Percentiles rank a stretch among this genome's conserved stretches.
Evolutionary conservation across 2,329 filamentous ascomycete genomes (phyloP).

Genomic region (Cladosporium sp.): DNA sequence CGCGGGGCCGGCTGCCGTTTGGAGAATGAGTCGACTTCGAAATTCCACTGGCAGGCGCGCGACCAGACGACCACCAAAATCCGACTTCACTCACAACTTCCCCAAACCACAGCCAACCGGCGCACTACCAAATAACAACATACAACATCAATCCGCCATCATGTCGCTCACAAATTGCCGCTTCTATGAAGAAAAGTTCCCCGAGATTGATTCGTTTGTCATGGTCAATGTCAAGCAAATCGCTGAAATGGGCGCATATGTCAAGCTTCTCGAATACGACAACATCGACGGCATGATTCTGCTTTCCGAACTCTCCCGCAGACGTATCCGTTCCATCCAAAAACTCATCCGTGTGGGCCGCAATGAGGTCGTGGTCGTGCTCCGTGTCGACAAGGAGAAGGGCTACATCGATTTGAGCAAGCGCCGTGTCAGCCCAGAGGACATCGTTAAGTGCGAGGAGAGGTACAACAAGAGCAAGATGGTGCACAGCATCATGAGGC

Average conservation of each 20-base stretch:
- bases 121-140: background rate
- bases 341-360: slow-evolving; percentile 97
- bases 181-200: slow-evolving; percentile 96
- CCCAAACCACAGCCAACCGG: background rate
- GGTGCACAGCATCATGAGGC: slow-evolving; percentile 97
- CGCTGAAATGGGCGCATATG: slow-evolving; percentile 99
- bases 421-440: slow-evolving; percentile 93
- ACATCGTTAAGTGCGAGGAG: slow-evolving; percentile 98
- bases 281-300: slow-evolving; percentile 99
- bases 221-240: slow-evolving; percentile 99
- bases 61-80: background rate
- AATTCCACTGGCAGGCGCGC: background rate
- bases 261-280: slow-evolving; percentile 98
- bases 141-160: slow-evolving; percentile 41
- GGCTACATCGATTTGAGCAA: slow-evolving; percentile 98
- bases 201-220: slow-evolving; percentile 98
- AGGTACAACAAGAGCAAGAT: slow-evolving; percentile 99
- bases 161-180: slow-evolving; percentile 97
- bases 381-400: slow-evolving; percentile 99
- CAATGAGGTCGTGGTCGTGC: slow-evolving; percentile 97
- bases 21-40: background rate
- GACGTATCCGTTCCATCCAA: slow-evolving; percentile 98
- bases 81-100: background rate
- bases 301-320: slow-evolving; percentile 91
- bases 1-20: background rate